A percentile compares a stretch with the other conserved stretches of the same genome.
phyloP scores from a whole-genome alignment of 2,329 filamentous ascomycete genomes.

The Trichoderma harzianum region DNA sequence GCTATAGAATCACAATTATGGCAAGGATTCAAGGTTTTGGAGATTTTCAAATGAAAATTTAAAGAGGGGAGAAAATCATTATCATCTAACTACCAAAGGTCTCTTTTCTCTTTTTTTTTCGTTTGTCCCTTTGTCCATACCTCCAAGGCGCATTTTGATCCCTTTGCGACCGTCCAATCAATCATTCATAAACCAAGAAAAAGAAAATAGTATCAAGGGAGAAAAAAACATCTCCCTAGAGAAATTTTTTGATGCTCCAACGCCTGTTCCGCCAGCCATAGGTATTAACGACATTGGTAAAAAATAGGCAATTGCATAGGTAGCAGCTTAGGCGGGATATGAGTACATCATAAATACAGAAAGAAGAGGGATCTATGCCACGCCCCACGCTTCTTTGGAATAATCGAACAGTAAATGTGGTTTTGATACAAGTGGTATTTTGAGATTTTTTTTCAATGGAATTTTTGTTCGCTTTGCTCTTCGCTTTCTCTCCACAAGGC shows the following conservation, averaged over 20 bases:
- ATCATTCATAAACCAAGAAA: constrained; percentile 43
- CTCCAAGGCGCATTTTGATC: constrained; percentile 38
- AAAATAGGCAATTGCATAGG: constrained; percentile 34
- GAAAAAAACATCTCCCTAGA: constrained; percentile 33
- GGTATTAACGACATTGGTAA: constrained; percentile 45
- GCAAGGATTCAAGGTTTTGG: not conserved
- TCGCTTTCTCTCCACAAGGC: constrained; percentile 9
- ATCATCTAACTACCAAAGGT: constrained; percentile 43
- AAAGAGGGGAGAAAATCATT: constrained; percentile 59
- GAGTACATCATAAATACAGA: constrained; percentile 51
- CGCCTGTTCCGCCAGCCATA: constrained; percentile 47
- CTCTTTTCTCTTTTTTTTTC: constrained; percentile 29
- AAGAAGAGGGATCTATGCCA: constrained; percentile 34
- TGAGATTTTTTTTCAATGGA: not conserved
- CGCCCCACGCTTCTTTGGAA: constrained; percentile 33
- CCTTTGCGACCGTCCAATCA: constrained; percentile 42
- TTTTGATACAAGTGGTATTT: constrained; percentile 7
- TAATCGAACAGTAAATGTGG: constrained; percentile 27
- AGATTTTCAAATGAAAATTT: constrained; percentile 14
- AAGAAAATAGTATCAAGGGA: not conserved
- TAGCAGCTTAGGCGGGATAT: constrained; percentile 42
- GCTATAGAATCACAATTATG: not conserved
- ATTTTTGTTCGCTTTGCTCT: constrained; percentile 18
- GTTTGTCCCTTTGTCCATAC: constrained; percentile 37
- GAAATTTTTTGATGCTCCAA: constrained; percentile 49